Evolutionary conservation across 208 protist species (phyloP), one percentile per base, ranked within the genome.

Genomic region (Pavlovales sp.): DNA sequence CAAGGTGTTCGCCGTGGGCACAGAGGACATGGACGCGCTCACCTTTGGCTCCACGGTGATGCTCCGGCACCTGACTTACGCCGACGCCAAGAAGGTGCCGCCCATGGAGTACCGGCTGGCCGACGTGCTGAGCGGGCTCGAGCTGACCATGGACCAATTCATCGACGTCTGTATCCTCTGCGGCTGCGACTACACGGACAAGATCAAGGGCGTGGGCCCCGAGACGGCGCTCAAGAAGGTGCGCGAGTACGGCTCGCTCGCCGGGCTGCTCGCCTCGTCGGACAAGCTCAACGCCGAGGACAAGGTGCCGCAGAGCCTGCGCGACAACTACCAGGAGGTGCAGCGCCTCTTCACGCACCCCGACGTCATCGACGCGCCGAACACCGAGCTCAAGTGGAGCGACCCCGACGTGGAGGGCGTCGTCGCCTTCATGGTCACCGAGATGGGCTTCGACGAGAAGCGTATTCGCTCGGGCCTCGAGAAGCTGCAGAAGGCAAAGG

Each of bases 11-110:
- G 98, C 96, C 0, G 98, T 98, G 8, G 98, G 94, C 20, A 99
- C 98, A 32, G 98, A 99, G 92, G 99, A 99, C 93, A 99, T 99
- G 98, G 99, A 99, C 91, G 94, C 98, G 26, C 95, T 99, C 1
- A 99, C 98, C 0, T 99, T 99, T 92, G 98, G 97, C 28, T 94
- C 97, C 0, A 93, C 93, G 11, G 92, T 98, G 41, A 94, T 99
- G 89, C 90, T 99, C 2, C 71, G 98, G 37, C 95, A 99, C 92
- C 82, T 99, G 42, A 98, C 96, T 84, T 96, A 95, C 71, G 38
- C 67, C 11, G 80, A 91, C 39, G 95, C 96, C 22, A 97, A 97
- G 75, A 99, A 99, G 90, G 93, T 96, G 71, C 96, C 97, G 34
- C 80, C 95, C 26, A 20, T 66, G 30, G 88, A 96, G 92, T 97